These are phyloP conservation scores for Lizonia empirigonia DNA, from an alignment of 2,329 filamentous ascomycete genomes.

Conservation along the genomic window DNA sequence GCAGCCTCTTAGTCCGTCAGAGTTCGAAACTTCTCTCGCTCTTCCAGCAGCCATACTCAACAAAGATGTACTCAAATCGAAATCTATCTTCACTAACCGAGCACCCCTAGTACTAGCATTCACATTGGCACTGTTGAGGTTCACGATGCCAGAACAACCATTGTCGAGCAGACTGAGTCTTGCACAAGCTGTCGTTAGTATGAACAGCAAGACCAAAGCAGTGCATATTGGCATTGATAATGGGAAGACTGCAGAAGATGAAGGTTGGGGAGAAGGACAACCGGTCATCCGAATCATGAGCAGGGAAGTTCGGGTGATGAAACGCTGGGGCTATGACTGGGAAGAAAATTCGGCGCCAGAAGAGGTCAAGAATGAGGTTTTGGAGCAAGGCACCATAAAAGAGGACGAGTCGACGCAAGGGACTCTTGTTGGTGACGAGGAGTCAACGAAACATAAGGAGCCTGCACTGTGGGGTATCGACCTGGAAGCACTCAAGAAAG, in stretches of 20 bases:
- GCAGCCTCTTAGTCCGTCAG: slow-evolving; percentile 53
- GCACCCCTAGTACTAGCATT: slow-evolving; percentile 85
- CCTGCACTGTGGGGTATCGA: slow-evolving; percentile 65
- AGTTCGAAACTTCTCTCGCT: slow-evolving; percentile 66
- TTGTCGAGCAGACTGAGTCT: slow-evolving; percentile 82
- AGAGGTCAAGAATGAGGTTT: not conserved
- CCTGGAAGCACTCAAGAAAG: slow-evolving; percentile 60
- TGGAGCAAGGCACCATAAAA: slow-evolving; percentile 1
- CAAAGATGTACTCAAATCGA: slow-evolving; percentile 64
- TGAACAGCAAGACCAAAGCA: slow-evolving; percentile 79
- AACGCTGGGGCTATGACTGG: slow-evolving; percentile 71
- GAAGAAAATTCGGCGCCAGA: slow-evolving; percentile 12
- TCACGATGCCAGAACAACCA: slow-evolving; percentile 86
- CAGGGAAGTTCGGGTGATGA: slow-evolving; percentile 74
- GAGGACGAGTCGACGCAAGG: slow-evolving; percentile 17
- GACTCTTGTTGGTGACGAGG: slow-evolving; percentile 3
- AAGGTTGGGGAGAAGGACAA: slow-evolving; percentile 76
- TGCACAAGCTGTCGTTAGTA: slow-evolving; percentile 81
- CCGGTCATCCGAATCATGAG: slow-evolving; percentile 75
- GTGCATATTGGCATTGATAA: slow-evolving; percentile 73
- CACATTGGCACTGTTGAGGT: slow-evolving; percentile 72
- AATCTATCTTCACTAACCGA: slow-evolving; percentile 73
- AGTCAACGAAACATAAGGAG: slow-evolving; percentile 33
- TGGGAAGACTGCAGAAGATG: slow-evolving; percentile 68
- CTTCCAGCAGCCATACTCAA: slow-evolving; percentile 62